Percentiles rank a stretch among this genome's conserved stretches.
These are phyloP conservation scores for Leccinum uliginosum DNA, from an alignment of 768 basidiomycete genomes.

Conservation along the genomic window DNA sequence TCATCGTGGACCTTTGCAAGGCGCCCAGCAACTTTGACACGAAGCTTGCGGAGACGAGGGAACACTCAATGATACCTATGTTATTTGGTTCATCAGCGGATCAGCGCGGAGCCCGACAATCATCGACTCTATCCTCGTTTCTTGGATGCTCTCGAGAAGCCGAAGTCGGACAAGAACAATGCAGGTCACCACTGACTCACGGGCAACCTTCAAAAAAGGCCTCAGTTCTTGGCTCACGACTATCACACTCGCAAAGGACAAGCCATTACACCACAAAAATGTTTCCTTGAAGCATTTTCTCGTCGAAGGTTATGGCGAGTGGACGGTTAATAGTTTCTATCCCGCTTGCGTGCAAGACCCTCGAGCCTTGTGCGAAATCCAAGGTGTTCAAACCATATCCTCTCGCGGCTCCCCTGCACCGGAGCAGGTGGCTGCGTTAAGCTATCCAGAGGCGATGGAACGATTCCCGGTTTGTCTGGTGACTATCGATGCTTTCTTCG, in stretches of 20 bases:
- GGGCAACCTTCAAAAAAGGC: constrained; percentile 86
- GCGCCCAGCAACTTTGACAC: constrained; percentile 88
- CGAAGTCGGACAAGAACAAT: constrained; percentile 66
- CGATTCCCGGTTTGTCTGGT: constrained; percentile 63
- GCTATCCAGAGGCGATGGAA: constrained; percentile 83
- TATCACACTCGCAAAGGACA: constrained; percentile 89
- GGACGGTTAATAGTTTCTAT: constrained; percentile 91
- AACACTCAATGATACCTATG: constrained; percentile 75
- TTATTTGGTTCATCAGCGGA: constrained; percentile 93
- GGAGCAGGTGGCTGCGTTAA: constrained; percentile 51
- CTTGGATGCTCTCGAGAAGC: constrained; percentile 74
- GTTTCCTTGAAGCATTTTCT: constrained; percentile 97
- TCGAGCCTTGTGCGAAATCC: constrained; percentile 87
- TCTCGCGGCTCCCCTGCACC: constrained; percentile 55
- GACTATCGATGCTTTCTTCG: neutral
- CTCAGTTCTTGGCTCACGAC: constrained; percentile 93
- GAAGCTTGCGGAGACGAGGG: constrained; percentile 83
- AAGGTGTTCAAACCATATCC: constrained; percentile 76
- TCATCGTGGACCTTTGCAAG: constrained; percentile 95
- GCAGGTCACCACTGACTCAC: constrained; percentile 79
- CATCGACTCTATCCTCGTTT: constrained; percentile 93
- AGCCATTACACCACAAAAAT: constrained; percentile 89
- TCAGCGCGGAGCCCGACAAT: constrained; percentile 96
- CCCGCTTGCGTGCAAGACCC: constrained; percentile 95
- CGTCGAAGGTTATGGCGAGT: constrained; percentile 89